Conservation (phyloP, 2,329 filamentous ascomycete genomes). For the Arthrobotrys iridis region DNA sequence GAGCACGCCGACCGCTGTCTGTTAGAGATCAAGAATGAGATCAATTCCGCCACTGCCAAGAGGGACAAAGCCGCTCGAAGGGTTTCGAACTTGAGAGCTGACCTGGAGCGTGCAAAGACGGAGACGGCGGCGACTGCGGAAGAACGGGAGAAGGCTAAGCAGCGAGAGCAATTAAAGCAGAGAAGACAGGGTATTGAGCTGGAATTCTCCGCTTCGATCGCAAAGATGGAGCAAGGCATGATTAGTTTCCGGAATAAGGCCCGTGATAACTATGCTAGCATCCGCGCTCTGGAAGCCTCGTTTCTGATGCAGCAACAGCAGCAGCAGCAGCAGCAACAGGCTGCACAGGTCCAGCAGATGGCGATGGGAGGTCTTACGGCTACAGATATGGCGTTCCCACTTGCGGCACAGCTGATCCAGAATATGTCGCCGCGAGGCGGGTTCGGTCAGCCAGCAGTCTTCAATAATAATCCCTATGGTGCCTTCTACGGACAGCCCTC, state of each 20-base stretch:
- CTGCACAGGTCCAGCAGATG: conserved; percentile 41
- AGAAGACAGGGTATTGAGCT: conserved; percentile 55
- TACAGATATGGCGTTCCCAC: conserved; percentile 46
- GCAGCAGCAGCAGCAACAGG: conserved; percentile 41
- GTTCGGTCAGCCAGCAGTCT: conserved; percentile 36
- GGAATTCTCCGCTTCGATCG: conserved; percentile 57
- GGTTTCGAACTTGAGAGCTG: conserved; percentile 56
- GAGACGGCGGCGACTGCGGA: conserved; percentile 55
- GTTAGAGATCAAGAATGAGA: conserved; percentile 56
- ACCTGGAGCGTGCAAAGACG: conserved; percentile 55
- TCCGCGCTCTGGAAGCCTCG: conserved; percentile 53
- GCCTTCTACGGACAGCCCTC: conserved; percentile 45
- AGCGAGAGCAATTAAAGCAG: conserved; percentile 54
- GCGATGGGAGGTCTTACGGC: conserved; percentile 39
- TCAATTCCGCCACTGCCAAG: conserved; percentile 55
- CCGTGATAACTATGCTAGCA: conserved; percentile 50
- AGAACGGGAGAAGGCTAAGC: conserved; percentile 54
- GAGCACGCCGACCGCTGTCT: conserved; percentile 57
- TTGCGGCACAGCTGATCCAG: conserved; percentile 38
- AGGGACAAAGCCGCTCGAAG: conserved; percentile 56
- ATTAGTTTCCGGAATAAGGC: conserved; percentile 52
- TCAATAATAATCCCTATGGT: conserved; percentile 38
- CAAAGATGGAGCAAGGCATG: conserved; percentile 57
- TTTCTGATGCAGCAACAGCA: conserved; percentile 41
- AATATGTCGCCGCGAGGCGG: conserved; percentile 39